These are phyloP conservation scores for Phlebiopsis gigantea DNA, from an alignment of 768 basidiomycete genomes.

Conservation along the genomic window DNA sequence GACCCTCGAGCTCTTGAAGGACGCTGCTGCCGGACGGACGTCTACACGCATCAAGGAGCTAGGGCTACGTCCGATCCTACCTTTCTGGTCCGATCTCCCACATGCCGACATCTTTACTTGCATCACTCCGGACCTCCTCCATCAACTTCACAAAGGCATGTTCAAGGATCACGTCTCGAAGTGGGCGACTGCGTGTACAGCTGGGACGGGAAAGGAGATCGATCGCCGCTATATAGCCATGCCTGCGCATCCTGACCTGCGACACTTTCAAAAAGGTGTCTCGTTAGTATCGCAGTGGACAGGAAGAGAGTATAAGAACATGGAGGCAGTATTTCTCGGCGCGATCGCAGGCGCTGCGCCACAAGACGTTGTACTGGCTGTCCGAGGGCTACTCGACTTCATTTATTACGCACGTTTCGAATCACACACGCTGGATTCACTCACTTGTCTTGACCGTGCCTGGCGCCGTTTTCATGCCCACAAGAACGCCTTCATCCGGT, in stretches of 20 bases:
- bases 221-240: slow-evolving; percentile 32
- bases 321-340: slow-evolving; percentile 24
- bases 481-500: slow-evolving; percentile 23
- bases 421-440: slow-evolving; percentile 18
- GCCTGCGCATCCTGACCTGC: slow-evolving; percentile 27
- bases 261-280: slow-evolving; percentile 40
- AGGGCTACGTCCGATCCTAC: slow-evolving; percentile 19
- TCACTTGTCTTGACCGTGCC: slow-evolving; percentile 12
- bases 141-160: slow-evolving; percentile 44
- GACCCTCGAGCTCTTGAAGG: neutral
- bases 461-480: slow-evolving; percentile 20
- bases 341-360: slow-evolving; percentile 21
- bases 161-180: slow-evolving; percentile 38
- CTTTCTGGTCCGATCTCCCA: slow-evolving; percentile 40
- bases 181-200: slow-evolving; percentile 17
- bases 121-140: slow-evolving; percentile 39
- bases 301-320: slow-evolving; percentile 36
- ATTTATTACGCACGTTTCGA: slow-evolving; percentile 24
- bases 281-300: slow-evolving; percentile 37
- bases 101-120: slow-evolving; percentile 33
- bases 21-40: neutral
- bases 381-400: slow-evolving; percentile 24
- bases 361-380: slow-evolving; percentile 17
- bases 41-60: slow-evolving; percentile 2
- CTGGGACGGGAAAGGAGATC: slow-evolving; percentile 25